phyloP scores from a whole-genome alignment of 495 filamentous ascomycete species.

The Annulohypoxylon maeteangense region DNA sequence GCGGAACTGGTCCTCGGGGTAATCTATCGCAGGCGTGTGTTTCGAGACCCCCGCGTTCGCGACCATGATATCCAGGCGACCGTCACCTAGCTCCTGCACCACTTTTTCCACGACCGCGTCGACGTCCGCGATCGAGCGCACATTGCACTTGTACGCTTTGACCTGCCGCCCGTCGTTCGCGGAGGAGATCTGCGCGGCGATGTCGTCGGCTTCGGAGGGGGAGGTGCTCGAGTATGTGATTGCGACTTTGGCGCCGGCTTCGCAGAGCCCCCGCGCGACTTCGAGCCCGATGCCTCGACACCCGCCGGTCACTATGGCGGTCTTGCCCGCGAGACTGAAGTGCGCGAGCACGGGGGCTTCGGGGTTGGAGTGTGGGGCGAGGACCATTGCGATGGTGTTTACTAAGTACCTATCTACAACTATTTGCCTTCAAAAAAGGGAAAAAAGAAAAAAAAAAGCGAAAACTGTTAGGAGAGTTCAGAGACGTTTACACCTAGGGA shows the following conservation, averaged over 20 bases:
- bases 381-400: slow-evolving; percentile 34
- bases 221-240: slow-evolving; percentile 48
- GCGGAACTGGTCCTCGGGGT: slow-evolving; percentile 70
- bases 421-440: background rate
- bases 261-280: slow-evolving; percentile 50
- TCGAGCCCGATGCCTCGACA: slow-evolving; percentile 58
- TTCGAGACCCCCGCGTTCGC: slow-evolving; percentile 73
- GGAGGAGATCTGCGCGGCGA: slow-evolving; percentile 33
- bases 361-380: slow-evolving; percentile 42
- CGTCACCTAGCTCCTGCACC: slow-evolving; percentile 30
- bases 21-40: slow-evolving; percentile 70
- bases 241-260: slow-evolving; percentile 54
- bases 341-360: slow-evolving; percentile 45
- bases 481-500: background rate
- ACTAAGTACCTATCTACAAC: no score
- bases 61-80: slow-evolving; percentile 48
- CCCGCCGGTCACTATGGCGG: slow-evolving; percentile 58
- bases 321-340: slow-evolving; percentile 56
- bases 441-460: background rate
- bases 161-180: slow-evolving; percentile 36
- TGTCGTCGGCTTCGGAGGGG: slow-evolving; percentile 33
- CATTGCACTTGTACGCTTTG: slow-evolving; percentile 42
- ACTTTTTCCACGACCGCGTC: slow-evolving; percentile 34
- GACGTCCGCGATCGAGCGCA: slow-evolving; percentile 34
- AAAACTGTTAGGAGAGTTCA: background rate